These are phyloP conservation scores for Wickerhamiella sergipiensis DNA, from an alignment of 805 yeast genomes.

Conservation along the genomic window DNA sequence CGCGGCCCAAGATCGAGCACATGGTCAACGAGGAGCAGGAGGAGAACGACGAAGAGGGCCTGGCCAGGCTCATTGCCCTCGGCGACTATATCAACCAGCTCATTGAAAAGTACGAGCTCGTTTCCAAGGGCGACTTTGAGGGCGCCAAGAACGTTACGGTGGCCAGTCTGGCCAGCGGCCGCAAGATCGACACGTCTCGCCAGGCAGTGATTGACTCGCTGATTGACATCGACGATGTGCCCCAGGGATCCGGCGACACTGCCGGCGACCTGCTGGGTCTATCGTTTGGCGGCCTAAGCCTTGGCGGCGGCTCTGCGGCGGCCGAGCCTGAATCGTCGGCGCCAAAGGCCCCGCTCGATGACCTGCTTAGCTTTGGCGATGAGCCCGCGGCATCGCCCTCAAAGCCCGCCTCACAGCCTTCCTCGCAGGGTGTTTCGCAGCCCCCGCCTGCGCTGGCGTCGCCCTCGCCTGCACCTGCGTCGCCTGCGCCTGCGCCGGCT, in stretches of 20 bases:
- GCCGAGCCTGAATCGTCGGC: conserved; percentile 5
- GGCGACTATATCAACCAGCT: conserved; percentile 66
- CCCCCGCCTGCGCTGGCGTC: background rate
- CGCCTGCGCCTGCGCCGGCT: conserved; percentile 11
- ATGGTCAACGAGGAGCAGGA: conserved; percentile 71
- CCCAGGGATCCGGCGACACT: conserved; percentile 17
- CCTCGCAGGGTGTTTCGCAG: conserved; percentile 19
- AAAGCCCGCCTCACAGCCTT: too few relatives aligned
- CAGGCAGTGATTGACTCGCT: conserved; percentile 35
- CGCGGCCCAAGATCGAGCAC: conserved; percentile 77
- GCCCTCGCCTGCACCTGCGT: conserved; percentile 10
- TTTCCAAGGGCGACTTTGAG: conserved; percentile 49
- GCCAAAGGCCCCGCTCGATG: background rate
- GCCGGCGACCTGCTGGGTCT: conserved; percentile 52
- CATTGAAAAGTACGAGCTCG: conserved; percentile 48
- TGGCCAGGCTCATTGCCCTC: conserved; percentile 48
- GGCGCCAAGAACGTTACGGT: conserved; percentile 40
- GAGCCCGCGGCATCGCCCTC: too few relatives aligned
- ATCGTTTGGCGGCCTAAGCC: conserved; percentile 33
- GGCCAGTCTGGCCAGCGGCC: conserved; percentile 18
- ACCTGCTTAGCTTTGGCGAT: background rate
- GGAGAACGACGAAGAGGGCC: conserved; percentile 47
- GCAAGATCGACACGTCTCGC: conserved; percentile 23
- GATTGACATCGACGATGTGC: conserved; percentile 63
- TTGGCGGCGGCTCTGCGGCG: conserved; percentile 34